These are phyloP conservation scores for Sabuloglossum arenarium DNA, from an alignment of 495 filamentous ascomycete genomes.

Conservation along the genomic window DNA sequence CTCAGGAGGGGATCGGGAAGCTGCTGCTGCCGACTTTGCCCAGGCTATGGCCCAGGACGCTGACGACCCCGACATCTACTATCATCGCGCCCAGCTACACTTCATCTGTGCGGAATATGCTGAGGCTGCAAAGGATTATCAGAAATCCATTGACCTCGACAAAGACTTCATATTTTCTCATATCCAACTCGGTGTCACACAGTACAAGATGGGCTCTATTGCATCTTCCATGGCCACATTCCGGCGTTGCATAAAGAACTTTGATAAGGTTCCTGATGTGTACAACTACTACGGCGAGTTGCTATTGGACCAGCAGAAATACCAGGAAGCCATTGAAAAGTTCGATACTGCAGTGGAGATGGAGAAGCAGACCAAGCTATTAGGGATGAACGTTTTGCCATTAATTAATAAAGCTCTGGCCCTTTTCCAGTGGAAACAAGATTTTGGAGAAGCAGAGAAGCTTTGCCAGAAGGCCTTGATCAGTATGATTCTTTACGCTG, in stretches of 20 bases:
- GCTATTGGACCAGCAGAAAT: conserved; percentile 93
- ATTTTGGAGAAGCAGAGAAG: conserved; percentile 85
- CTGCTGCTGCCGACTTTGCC: conserved; percentile 73
- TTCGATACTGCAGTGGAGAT: conserved; percentile 96
- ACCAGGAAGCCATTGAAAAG: conserved; percentile 86
- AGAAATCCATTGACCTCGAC: conserved; percentile 97
- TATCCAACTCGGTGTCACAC: conserved; percentile 96
- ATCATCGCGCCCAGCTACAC: conserved; percentile 94
- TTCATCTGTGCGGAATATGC: conserved; percentile 91
- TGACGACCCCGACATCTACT: conserved; percentile 93
- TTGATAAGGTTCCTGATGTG: conserved; percentile 85
- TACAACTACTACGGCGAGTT: conserved; percentile 99
- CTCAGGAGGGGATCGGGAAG: conserved; percentile 53
- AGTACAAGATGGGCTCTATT: conserved; percentile 99
- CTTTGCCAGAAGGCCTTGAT: conserved; percentile 93
- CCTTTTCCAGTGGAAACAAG: conserved; percentile 94
- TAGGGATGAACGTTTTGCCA: conserved; percentile 91
- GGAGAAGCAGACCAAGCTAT: conserved; percentile 82
- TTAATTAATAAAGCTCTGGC: conserved; percentile 97
- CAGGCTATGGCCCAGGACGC: conserved; percentile 67
- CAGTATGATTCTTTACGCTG: conserved; percentile 33
- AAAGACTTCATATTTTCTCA: conserved; percentile 94
- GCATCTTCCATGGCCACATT: conserved; percentile 98
- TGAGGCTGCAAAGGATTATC: conserved; percentile 92
- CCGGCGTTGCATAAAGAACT: conserved; percentile 93